phyloP scores from a whole-genome alignment of 495 filamentous ascomycete species.

The Talaromyces wortmannii region DNA sequence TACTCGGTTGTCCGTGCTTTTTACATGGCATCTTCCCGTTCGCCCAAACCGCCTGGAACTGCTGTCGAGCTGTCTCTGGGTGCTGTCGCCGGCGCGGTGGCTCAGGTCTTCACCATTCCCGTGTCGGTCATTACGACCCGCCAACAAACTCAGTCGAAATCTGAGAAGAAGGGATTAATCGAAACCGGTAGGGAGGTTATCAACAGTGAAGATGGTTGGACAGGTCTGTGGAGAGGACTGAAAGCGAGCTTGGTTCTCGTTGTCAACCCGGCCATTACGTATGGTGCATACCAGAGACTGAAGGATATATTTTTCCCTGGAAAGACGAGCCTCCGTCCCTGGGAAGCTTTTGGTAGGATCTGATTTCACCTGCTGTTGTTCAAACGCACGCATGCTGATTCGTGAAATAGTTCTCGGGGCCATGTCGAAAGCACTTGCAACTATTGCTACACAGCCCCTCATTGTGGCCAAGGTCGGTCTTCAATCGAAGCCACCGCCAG shows the following conservation, averaged over 20 bases:
- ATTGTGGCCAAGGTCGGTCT: slow-evolving; percentile 98
- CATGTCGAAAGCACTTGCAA: slow-evolving; percentile 87
- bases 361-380: neutral
- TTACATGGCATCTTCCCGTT: slow-evolving; percentile 63
- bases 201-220: slow-evolving; percentile 81
- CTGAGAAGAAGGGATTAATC: slow-evolving; percentile 76
- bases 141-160: slow-evolving; percentile 86
- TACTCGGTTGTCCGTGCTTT: slow-evolving; percentile 82
- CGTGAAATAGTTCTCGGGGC: slow-evolving; percentile 69
- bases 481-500: slow-evolving; percentile 84
- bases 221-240: slow-evolving; percentile 87
- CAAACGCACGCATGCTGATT: slow-evolving; percentile 10
- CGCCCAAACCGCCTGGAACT: slow-evolving; percentile 66
- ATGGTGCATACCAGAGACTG: slow-evolving; percentile 91
- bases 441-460: slow-evolving; percentile 86
- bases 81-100: slow-evolving; percentile 81
- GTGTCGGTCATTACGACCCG: slow-evolving; percentile 92
- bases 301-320: slow-evolving; percentile 73
- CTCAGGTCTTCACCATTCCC: slow-evolving; percentile 94
- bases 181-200: slow-evolving; percentile 88
- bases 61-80: slow-evolving; percentile 81
- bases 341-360: slow-evolving; percentile 84
- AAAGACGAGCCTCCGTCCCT: slow-evolving; percentile 68
- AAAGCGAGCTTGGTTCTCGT: slow-evolving; percentile 97
- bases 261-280: slow-evolving; percentile 95